Base-by-base conservation (phyloP, 73 alveolate genomes). In the Uronychia setigera region DNA sequence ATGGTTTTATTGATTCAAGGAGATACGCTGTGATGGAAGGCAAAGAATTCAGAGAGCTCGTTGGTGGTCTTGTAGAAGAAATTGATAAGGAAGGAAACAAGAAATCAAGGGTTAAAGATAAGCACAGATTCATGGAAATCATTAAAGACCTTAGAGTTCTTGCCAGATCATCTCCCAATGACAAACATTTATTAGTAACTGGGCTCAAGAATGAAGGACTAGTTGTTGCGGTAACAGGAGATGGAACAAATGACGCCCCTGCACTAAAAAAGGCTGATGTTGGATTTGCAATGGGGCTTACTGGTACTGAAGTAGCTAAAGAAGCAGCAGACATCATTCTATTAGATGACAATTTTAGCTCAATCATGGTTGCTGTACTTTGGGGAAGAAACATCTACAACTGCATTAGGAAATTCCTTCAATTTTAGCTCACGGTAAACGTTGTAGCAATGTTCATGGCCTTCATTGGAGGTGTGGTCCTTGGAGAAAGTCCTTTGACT, bases 171-270 rank as follows among this genome's bases (percentile, higher is more conserved):
- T 83, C 98, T 25, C 99, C 99, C 30, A 98, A 95, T 77, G 99
- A 97, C 87, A 97, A 97, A 89, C 94, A 93, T 88, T 77, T 97
- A 74, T 86, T 97, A 31, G 99, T 97, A 0, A 94, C 97, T 77
- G 99, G 99, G 5, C 83, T 97, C 29, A 89, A 92, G 87, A 94
- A 96, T 80, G 80, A 92, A 34, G 96, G 93, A 30, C 89, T 88
- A 27, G 98, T 96, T 31, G 99, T 97, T 29, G 99, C 99, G 26
- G 99, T 97, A 1, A 97, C 99, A 31, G 99, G 99, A 75, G 99
- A 97, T 92, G 99, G 99, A 30, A 94, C 99, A 27, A 97, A 97
- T 88, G 99, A 97, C 87, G 98, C 99, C 26, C 98, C 98, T n/a
- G 99, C 99, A 33, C 91, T 97, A 0, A 92, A 94, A 85, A 95